Percentiles rank a stretch among this genome's conserved stretches.
phyloP scores from a whole-genome alignment of 2,329 filamentous ascomycete species.

The Fusarium transvaalense region DNA sequence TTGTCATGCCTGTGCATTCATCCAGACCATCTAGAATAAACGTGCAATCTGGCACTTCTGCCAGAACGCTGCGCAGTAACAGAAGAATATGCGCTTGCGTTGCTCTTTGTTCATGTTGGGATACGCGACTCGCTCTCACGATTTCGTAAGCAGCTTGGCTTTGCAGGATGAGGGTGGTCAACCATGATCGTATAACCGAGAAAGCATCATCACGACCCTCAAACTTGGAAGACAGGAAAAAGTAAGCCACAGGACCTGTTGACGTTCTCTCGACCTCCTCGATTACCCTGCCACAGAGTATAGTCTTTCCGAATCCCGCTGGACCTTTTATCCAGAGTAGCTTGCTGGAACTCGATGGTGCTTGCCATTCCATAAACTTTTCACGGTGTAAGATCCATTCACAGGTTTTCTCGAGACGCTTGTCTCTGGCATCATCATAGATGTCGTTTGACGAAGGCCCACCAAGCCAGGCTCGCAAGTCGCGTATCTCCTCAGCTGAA shows the following conservation, averaged over 20 bases:
- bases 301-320: slow-evolving; percentile 52
- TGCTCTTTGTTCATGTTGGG: not conserved
- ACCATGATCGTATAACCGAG: slow-evolving; percentile 32
- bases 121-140: not conserved
- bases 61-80: accelerated
- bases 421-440: not conserved
- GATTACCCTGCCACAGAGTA: slow-evolving; percentile 50
- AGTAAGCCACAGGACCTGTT: slow-evolving; percentile 36
- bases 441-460: accelerated
- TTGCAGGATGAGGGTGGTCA: slow-evolving; percentile 40
- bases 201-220: slow-evolving; percentile 38
- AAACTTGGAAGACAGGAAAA: slow-evolving; percentile 51
- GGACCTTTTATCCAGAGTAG: slow-evolving; percentile 52
- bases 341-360: not conserved
- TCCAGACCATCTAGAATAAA: slow-evolving; percentile 24
- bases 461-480: accelerated
- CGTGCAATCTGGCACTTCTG: not conserved
- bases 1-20: not conserved
- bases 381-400: not conserved
- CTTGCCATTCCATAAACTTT: not conserved
- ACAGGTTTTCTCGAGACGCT: not conserved
- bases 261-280: slow-evolving; percentile 37
- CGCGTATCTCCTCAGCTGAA: not conserved
- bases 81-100: accelerated
- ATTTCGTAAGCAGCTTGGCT: slow-evolving; percentile 32